Percentiles rank a stretch among this genome's conserved stretches.
These are phyloP conservation scores for Stylonectria norvegica DNA, from an alignment of 2,329 filamentous ascomycete genomes.

Conservation along the genomic window DNA sequence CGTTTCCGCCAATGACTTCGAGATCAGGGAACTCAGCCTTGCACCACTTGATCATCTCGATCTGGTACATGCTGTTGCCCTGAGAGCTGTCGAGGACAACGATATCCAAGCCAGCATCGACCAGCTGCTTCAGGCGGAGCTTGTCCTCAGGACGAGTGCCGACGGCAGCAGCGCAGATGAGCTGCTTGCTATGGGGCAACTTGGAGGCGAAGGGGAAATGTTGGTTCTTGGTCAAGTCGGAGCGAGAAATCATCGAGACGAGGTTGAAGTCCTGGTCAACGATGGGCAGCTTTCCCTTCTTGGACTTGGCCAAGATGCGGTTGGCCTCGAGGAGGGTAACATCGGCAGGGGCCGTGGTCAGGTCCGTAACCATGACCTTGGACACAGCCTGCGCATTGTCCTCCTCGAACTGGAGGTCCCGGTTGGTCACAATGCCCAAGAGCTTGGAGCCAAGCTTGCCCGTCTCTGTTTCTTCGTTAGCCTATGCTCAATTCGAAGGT, in stretches of 20 bases:
- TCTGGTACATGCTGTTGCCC: constrained; percentile 97
- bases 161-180: constrained; percentile 91
- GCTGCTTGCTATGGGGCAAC: constrained; percentile 93
- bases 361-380: constrained; percentile 91
- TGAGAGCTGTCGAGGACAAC: constrained; percentile 95
- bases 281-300: constrained; percentile 97
- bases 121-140: constrained; percentile 76
- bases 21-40: constrained; percentile 81
- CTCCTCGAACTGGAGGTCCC: constrained; percentile 95
- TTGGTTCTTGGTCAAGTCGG: constrained; percentile 97
- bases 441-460: constrained; percentile 94
- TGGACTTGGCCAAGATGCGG: constrained; percentile 86
- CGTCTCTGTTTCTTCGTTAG: constrained; percentile 59
- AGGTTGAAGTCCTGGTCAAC: constrained; percentile 81
- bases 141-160: constrained; percentile 95
- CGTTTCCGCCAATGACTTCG: constrained; percentile 97
- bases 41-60: constrained; percentile 96
- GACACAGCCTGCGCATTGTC: constrained; percentile 69
- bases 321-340: constrained; percentile 88
- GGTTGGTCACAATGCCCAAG: constrained; percentile 94
- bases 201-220: constrained; percentile 97
- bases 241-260: constrained; percentile 87
- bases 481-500: constrained; percentile 15
- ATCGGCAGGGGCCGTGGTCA: constrained; percentile 81
- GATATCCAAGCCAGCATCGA: constrained; percentile 92